Evolutionary conservation across 495 filamentous ascomycete species (phyloP).

Genomic region (Podospora fimiseda): DNA sequence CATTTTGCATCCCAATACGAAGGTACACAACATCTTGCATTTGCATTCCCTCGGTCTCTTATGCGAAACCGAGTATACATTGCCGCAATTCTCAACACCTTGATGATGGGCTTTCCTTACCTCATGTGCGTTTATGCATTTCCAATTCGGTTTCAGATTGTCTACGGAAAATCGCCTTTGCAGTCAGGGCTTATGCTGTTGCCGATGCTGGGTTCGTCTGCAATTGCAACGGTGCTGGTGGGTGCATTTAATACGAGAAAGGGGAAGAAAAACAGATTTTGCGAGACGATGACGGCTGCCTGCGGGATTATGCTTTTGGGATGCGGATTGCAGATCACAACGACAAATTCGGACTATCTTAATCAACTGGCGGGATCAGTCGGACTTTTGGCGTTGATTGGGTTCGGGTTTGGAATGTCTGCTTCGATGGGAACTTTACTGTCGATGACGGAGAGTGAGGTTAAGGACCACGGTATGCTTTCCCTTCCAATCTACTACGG

Average conservation of each 20-base stretch:
- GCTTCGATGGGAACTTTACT: slow-evolving; percentile 35
- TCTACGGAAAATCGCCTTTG: slow-evolving; percentile 43
- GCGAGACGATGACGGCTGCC: slow-evolving; percentile 31
- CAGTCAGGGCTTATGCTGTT: slow-evolving; percentile 54
- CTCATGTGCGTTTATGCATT: slow-evolving; percentile 51
- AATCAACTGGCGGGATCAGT: slow-evolving; percentile 29
- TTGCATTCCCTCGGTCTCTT: slow-evolving; percentile 24
- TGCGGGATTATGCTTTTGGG: slow-evolving; percentile 33
- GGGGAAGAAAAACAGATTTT: slow-evolving; percentile 22
- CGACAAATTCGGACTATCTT: slow-evolving; percentile 13
- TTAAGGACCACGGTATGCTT: slow-evolving; percentile 32
- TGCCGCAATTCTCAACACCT: slow-evolving; percentile 35
- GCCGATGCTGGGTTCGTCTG: slow-evolving; percentile 45
- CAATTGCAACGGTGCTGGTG: slow-evolving; percentile 40
- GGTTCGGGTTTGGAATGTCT: slow-evolving; percentile 41
- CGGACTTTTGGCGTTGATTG: slow-evolving; percentile 39
- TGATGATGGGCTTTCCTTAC: slow-evolving; percentile 51
- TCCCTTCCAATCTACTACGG: not conserved
- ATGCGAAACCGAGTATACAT: slow-evolving; percentile 25
- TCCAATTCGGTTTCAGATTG: slow-evolving; percentile 52
- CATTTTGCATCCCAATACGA: slow-evolving; percentile 18
- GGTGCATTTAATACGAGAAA: slow-evolving; percentile 27
- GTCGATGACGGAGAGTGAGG: slow-evolving; percentile 26
- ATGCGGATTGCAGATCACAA: slow-evolving; percentile 33
- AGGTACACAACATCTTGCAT: not conserved